phyloP scores from a whole-genome alignment of 495 filamentous ascomycete genomes.

The Talaromyces proteolyticus region DNA sequence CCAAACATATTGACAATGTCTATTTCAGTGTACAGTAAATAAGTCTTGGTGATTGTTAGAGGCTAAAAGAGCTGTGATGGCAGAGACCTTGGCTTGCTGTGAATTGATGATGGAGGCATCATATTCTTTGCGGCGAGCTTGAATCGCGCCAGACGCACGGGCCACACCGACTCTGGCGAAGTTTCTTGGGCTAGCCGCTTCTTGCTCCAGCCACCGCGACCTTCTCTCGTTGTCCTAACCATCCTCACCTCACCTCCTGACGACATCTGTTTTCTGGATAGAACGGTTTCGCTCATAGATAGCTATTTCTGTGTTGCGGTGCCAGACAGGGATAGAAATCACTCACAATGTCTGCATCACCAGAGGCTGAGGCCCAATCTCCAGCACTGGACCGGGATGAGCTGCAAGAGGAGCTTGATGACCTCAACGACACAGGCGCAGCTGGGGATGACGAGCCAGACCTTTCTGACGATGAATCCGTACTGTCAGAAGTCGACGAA shows the following conservation, averaged over 20 bases:
- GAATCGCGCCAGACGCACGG: not conserved
- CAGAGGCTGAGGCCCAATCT: slow-evolving; percentile 21
- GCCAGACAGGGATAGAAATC: no score
- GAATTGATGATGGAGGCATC: not conserved
- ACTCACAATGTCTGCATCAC: slow-evolving; percentile 38
- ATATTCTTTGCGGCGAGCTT: not conserved
- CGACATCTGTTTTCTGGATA: no score
- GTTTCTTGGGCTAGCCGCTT: not conserved
- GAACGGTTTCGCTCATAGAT: no score
- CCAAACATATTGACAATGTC: slow-evolving; percentile 33
- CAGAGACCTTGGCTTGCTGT: not conserved
- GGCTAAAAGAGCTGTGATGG: slow-evolving; percentile 2
- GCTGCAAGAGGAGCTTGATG: not conserved
- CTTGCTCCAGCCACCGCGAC: slow-evolving; percentile 1
- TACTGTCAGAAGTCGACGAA: slow-evolving; percentile 92
- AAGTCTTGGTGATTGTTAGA: not conserved
- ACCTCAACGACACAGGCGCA: slow-evolving; percentile 14
- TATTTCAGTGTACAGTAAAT: no score
- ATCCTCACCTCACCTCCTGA: not conserved
- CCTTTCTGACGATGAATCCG: slow-evolving; percentile 74
- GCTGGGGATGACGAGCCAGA: slow-evolving; percentile 17
- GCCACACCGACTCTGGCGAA: slow-evolving; percentile 1
- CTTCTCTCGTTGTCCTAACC: not conserved
- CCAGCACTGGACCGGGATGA: slow-evolving; percentile 13
- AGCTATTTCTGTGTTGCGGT: no score